Evolutionary conservation across 108 stramenopile genomes (phyloP), one percentile per base, ranked within the genome.

Genomic region (Conticribra guillardii): DNA sequence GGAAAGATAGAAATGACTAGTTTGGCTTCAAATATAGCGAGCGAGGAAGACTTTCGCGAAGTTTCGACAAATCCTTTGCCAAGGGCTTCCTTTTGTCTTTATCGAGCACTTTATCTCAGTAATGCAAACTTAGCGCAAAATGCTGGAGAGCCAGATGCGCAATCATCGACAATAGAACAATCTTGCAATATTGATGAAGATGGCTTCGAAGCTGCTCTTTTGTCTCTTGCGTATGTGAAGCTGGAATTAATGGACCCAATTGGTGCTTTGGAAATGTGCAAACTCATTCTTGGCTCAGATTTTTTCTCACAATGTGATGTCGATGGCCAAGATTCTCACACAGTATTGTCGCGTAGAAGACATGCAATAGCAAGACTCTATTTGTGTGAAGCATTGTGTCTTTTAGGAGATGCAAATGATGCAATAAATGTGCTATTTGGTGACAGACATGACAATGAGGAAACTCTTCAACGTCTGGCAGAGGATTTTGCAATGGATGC

Each of bases 301-400:
- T 15, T 31, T 59, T 47, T 9, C 31, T 15, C 21, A 28, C 46
- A 17, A 29, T 2, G 24, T 30, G n/a, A n/a, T 15, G 17, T 54
- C 15, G 53, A 59, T n/a, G 31, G 60, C 19, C 3, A 47, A n/a
- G n/a, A n/a, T n/a, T n/a, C n/a, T n/a, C n/a, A n/a, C n/a, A n/a
- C n/a, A n/a, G n/a, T n/a, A 27, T 58, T 45, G 54, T 24, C 85
- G 71, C 29, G 76, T 54, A 44, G 64, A n/a, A 67, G 41, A 19
- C 53, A 46, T 29, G 85, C 88, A 3, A 88, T 85, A 11, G 85
- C 83, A 0, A 80, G 83, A 15, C 76, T 92, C 63, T 92, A 92
- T 54, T 86, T 83, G 11, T 74, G 83, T 11, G 91, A 92, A 69
- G 88, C 91, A 4, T 58, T 62, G 5, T 80, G 82, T 63, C 47